A percentile compares a stretch with the other conserved stretches of the same genome.
Conservation (phyloP, 768 basidiomycete species). For the Russula ochroleuca region DNA sequence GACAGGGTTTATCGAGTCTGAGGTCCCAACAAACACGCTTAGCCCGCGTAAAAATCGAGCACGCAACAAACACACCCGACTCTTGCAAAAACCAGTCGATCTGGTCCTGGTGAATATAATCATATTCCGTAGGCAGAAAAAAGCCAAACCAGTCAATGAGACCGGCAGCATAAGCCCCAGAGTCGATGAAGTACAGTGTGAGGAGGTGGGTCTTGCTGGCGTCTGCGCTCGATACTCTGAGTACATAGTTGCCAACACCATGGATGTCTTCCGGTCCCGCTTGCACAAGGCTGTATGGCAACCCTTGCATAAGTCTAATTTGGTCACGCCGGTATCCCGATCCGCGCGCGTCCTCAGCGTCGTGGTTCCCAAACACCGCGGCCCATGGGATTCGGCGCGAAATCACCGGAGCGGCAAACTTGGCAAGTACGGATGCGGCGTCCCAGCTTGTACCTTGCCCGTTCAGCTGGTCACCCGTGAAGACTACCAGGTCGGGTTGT, state of each 20-base stretch:
- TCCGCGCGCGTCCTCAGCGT: constrained; percentile 58
- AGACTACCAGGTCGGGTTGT: constrained; percentile 87
- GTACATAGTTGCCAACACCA: constrained; percentile 87
- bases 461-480: constrained; percentile 91
- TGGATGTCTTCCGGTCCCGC: constrained; percentile 79
- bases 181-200: constrained; percentile 89
- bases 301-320: constrained; percentile 60
- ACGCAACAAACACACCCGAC: constrained; percentile 43
- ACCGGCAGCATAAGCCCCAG: constrained; percentile 68
- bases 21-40: not conserved
- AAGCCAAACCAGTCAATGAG: constrained; percentile 58
- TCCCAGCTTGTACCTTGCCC: constrained; percentile 92
- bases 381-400: constrained; percentile 83
- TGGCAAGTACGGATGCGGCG: constrained; percentile 78
- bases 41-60: not conserved
- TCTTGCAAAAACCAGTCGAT: constrained; percentile 88
- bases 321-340: constrained; percentile 54
- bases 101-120: constrained; percentile 82
- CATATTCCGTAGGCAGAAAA: constrained; percentile 70
- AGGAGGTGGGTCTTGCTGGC: constrained; percentile 86
- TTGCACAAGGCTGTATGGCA: constrained; percentile 84
- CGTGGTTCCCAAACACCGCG: constrained; percentile 93
- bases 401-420: constrained; percentile 76
- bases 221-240: constrained; percentile 82
- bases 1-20: constrained; percentile 63